Conservation (phyloP, 345 rosid genomes). For the Arabidopsis arenosa region DNA sequence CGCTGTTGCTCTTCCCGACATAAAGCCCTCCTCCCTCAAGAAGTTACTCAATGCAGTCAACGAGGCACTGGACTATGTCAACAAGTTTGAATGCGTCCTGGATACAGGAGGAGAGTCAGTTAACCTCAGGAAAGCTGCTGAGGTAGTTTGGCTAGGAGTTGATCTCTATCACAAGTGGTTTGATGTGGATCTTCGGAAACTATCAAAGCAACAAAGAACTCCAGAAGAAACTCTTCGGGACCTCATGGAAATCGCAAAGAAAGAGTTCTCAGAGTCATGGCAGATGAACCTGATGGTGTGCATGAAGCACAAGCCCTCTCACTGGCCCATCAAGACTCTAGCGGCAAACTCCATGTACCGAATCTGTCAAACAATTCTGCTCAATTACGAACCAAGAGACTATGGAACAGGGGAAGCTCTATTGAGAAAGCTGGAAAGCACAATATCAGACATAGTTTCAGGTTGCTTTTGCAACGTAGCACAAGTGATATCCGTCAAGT, state of each 20-base stretch:
- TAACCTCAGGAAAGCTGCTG: slow-evolving; percentile 65
- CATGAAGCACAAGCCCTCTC: slow-evolving; percentile 54
- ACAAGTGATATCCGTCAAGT: slow-evolving; percentile 55
- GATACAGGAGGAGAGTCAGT: slow-evolving; percentile 44
- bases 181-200: slow-evolving; percentile 65
- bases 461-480: slow-evolving; percentile 81
- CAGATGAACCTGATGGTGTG: slow-evolving; percentile 43
- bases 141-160: slow-evolving; percentile 63
- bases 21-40: slow-evolving; percentile 41
- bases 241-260: slow-evolving; percentile 61
- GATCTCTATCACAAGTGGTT: slow-evolving; percentile 77
- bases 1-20: slow-evolving; percentile 65
- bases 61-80: slow-evolving; percentile 67
- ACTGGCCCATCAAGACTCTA: slow-evolving; percentile 70
- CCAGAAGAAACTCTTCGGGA: slow-evolving; percentile 60
- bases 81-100: slow-evolving; percentile 52
- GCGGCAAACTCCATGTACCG: slow-evolving; percentile 89
- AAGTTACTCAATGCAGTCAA: slow-evolving; percentile 55
- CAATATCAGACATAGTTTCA: slow-evolving; percentile 68
- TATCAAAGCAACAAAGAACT: slow-evolving; percentile 48
- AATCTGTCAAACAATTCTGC: slow-evolving; percentile 65
- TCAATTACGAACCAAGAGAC: slow-evolving; percentile 40
- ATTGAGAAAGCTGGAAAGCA: slow-evolving; percentile 50
- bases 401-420: slow-evolving; percentile 44
- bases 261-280: slow-evolving; percentile 52